phyloP scores from a whole-genome alignment of 495 filamentous ascomycete genomes.

The Trichoderma gamsii region DNA sequence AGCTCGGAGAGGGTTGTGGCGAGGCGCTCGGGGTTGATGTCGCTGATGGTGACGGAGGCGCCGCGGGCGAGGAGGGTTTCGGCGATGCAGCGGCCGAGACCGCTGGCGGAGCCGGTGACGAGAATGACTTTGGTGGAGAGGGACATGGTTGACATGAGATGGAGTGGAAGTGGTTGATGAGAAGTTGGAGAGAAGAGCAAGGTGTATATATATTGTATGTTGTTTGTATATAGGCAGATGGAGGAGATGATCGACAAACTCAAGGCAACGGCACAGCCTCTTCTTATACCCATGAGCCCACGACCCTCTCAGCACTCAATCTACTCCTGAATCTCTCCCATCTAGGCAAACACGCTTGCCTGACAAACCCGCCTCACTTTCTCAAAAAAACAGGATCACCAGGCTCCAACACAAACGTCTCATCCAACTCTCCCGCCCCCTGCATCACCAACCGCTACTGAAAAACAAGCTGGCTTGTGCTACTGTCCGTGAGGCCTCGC shows the following conservation, averaged over 20 bases:
- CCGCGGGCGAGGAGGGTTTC: conserved; percentile 34
- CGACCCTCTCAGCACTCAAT: too few relatives aligned
- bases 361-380: too few relatives aligned
- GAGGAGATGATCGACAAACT: too few relatives aligned
- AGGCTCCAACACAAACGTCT: not conserved
- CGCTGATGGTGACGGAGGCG: conserved; percentile 40
- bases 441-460: not conserved
- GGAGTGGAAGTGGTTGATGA: not conserved
- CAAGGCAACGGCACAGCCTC: too few relatives aligned
- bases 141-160: conserved; percentile 18
- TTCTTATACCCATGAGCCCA: too few relatives aligned
- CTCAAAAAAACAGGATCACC: too few relatives aligned
- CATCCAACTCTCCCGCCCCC: not conserved
- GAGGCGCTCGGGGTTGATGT: conserved; percentile 40
- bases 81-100: conserved; percentile 38
- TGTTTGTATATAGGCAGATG: too few relatives aligned
- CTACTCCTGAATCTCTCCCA: too few relatives aligned
- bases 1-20: conserved; percentile 27
- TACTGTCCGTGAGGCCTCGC: not conserved
- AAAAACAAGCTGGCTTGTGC: not conserved
- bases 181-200: too few relatives aligned
- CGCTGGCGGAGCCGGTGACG: conserved; percentile 40
- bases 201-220: too few relatives aligned
- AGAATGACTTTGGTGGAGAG: conserved; percentile 32
- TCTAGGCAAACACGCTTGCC: too few relatives aligned